phyloP scores from a whole-genome alignment of 179 eudicot genomes.

The Dionaea muscipula region DNA sequence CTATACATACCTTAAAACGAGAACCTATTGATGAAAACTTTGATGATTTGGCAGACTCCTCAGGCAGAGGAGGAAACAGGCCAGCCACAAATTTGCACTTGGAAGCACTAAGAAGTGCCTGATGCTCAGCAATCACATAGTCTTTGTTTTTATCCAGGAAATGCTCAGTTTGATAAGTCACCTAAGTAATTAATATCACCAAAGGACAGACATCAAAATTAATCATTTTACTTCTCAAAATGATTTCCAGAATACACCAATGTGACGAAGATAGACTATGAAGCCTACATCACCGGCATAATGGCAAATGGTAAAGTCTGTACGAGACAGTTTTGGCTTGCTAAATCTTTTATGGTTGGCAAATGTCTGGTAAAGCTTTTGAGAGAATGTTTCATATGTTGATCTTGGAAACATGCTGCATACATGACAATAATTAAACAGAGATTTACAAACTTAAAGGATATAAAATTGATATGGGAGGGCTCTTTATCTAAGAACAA shows the following conservation, averaged over 20 bases:
- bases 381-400: constrained; percentile 74
- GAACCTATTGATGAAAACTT: constrained; percentile 81
- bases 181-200: constrained; percentile 33
- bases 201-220: neutral
- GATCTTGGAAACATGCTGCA: constrained; percentile 76
- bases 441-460: neutral
- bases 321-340: constrained; percentile 74
- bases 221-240: neutral
- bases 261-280: neutral
- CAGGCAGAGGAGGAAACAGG: constrained; percentile 63
- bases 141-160: constrained; percentile 93
- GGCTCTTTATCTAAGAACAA: neutral
- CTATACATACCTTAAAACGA: constrained; percentile 53
- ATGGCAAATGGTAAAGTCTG: constrained; percentile 70
- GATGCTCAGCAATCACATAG: constrained; percentile 89
- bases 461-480: neutral
- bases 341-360: constrained; percentile 68
- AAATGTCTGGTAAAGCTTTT: constrained; percentile 82
- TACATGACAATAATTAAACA: constrained; percentile 5
- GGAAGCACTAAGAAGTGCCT: constrained; percentile 70
- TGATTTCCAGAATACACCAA: neutral
- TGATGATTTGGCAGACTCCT: constrained; percentile 70
- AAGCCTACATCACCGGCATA: constrained; percentile 83
- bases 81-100: constrained; percentile 70
- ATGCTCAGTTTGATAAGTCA: constrained; percentile 72